Conservation (phyloP, 495 filamentous ascomycete species). For the Penicillium dipodomyicola region DNA sequence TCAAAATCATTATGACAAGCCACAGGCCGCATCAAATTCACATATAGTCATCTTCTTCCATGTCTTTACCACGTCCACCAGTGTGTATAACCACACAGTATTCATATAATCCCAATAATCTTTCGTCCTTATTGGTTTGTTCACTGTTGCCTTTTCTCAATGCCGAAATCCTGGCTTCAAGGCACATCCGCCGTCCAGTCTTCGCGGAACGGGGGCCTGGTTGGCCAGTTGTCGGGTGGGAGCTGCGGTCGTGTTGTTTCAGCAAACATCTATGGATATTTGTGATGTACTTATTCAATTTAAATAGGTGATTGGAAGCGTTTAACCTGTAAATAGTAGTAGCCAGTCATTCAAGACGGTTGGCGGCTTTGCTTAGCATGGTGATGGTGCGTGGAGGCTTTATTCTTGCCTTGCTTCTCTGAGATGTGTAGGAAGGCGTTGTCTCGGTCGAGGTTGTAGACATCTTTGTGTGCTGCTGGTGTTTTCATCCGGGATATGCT, state of each 20-base stretch:
- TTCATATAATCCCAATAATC: no score
- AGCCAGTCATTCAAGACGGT: not conserved
- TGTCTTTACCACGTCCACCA: no score
- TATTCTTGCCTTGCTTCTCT: not conserved
- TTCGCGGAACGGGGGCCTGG: no score
- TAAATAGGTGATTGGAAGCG: not conserved
- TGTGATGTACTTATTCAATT: not conserved
- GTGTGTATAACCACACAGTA: no score
- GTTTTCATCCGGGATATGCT: not conserved
- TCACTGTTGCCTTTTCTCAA: no score
- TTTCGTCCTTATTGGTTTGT: no score
- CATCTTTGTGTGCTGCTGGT: not conserved
- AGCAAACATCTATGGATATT: not conserved
- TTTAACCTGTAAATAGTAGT: not conserved
- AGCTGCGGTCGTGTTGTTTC: not conserved
- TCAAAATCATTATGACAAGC: no score
- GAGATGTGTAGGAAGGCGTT: not conserved
- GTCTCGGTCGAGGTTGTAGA: not conserved
- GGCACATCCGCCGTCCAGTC: no score
- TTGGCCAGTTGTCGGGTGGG: constrained; percentile 1
- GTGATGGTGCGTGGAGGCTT: not conserved
- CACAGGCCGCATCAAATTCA: no score
- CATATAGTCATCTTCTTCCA: no score
- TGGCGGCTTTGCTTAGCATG: not conserved
- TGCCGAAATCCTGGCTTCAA: no score